Evolutionary conservation across 331 rosid genomes (phyloP), one percentile per base, ranked within the genome.

Genomic region (Saraca asoca): DNA sequence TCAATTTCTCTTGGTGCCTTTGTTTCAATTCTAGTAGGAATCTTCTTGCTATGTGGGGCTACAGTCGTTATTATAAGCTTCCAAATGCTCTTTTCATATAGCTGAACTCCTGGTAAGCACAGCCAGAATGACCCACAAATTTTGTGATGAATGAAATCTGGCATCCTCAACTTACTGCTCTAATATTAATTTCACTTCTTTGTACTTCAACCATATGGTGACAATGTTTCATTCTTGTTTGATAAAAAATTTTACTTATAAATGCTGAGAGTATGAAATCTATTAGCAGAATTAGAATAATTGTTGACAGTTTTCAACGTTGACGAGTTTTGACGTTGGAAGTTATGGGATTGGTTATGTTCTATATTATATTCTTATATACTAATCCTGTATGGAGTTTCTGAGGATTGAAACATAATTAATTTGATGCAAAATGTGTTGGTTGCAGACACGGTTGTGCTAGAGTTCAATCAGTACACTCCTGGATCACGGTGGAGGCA

Each of bases 391-490:
- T 7, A 57, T 29, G 4, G 52, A 4, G 0, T 58, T 65, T 64
- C 44, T 63, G 58, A 56, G 42, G 41, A 68, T 51, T 52, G 33
- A 20, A 64, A 64, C 51, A 43, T 59, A 37, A 49, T 62, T 70
- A 46, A 44, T 50, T 64, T 80, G 62, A 71, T 74, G 37, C 31
- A 67, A 37, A 51, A 66, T 75, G 45, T 42, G 14, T 63, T 73
- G 46, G 33, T 51, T 69, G 72, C 84, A 93, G 97, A 88, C 72
- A 84, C 72, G 4, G 84, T 93, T 73, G 86, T 85, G 72, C 75
- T 87, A 64, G 90, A 93, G 86, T 93, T 93, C 88, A 87, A 79
- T 53, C 98, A 93, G 80, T 93, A 90, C 75, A 71, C 83, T 11
- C 59, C 45, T 0, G 96, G 82, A 31, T 93, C 97, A 0, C 81